A percentile compares a stretch with the other conserved stretches of the same genome.
Conservation (phyloP, 305 asterid genomes). For the Solanum hybrid region DNA sequence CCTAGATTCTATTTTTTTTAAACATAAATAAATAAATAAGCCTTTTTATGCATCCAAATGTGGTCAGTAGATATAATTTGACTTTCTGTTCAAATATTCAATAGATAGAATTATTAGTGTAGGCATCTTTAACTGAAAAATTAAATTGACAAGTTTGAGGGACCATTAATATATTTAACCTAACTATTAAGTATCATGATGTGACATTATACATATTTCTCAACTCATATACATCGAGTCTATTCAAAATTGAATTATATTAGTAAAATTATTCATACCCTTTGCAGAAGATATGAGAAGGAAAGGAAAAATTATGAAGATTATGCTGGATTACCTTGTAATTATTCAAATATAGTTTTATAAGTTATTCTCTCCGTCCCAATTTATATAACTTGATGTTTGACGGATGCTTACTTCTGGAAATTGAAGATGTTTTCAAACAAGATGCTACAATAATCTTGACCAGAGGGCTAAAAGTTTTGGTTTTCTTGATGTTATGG, state of each 20-base stretch:
- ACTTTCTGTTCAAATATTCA: neutral
- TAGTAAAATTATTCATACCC: neutral
- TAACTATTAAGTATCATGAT: neutral
- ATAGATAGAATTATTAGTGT: neutral
- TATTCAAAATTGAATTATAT: neutral
- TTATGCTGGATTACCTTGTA: neutral
- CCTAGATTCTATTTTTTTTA: neutral
- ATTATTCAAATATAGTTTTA: neutral
- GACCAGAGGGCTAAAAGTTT: neutral
- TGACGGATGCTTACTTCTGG: neutral
- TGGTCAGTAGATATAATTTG: neutral
- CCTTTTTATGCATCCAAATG: neutral
- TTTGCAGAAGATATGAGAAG: neutral
- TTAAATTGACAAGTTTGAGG: neutral
- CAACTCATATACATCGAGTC: neutral
- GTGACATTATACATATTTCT: neutral
- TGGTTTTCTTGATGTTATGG: neutral
- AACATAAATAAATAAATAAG: too few species aligned
- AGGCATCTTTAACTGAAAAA: neutral
- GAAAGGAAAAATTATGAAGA: neutral
- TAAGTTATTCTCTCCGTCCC: neutral
- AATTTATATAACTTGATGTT: neutral
- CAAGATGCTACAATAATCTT: neutral
- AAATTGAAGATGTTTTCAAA: neutral
- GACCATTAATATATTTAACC: neutral